phyloP scores from a whole-genome alignment of 2,329 filamentous ascomycete genomes.

The Trichoderma citrinoviride region DNA sequence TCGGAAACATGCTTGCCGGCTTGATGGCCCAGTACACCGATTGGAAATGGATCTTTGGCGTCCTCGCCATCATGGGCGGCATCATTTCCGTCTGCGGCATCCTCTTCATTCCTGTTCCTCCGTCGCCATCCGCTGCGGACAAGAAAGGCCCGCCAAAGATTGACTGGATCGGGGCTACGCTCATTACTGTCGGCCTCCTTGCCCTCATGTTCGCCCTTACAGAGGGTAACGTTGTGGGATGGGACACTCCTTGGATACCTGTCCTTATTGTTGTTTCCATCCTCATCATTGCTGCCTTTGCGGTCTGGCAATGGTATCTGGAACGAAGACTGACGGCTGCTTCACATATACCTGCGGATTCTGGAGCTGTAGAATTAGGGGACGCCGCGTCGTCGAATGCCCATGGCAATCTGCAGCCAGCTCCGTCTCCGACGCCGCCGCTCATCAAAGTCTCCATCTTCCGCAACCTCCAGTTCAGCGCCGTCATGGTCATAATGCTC shows the following conservation, averaged over 20 bases:
- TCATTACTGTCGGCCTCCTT: constrained; percentile 61
- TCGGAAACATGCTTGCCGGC: constrained; percentile 63
- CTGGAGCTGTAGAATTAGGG: neutral
- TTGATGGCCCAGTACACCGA: constrained; percentile 60
- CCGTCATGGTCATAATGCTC: constrained; percentile 63
- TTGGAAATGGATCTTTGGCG: constrained; percentile 69
- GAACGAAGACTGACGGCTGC: constrained; percentile 27
- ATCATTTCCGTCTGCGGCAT: constrained; percentile 55
- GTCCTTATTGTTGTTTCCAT: constrained; percentile 57
- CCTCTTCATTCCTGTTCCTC: constrained; percentile 57
- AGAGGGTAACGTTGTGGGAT: constrained; percentile 67
- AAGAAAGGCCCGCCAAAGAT: constrained; percentile 39
- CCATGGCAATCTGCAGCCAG: constrained; percentile 26
- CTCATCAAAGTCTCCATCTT: constrained; percentile 68
- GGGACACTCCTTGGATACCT: constrained; percentile 61
- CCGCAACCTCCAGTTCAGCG: constrained; percentile 55
- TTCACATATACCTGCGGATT: too few relatives aligned
- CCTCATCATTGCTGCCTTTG: constrained; percentile 55
- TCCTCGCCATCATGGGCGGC: constrained; percentile 58
- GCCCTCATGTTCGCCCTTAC: constrained; percentile 65
- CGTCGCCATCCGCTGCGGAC: constrained; percentile 25
- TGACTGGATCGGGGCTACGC: constrained; percentile 64
- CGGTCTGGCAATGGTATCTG: constrained; percentile 56
- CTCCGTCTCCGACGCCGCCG: constrained; percentile 39
- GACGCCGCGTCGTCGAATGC: neutral